Evolutionary conservation across 176 grass and related monocot genomes (phyloP), one percentile per base, ranked within the genome.

Genomic region (Musa troglodytarum): DNA sequence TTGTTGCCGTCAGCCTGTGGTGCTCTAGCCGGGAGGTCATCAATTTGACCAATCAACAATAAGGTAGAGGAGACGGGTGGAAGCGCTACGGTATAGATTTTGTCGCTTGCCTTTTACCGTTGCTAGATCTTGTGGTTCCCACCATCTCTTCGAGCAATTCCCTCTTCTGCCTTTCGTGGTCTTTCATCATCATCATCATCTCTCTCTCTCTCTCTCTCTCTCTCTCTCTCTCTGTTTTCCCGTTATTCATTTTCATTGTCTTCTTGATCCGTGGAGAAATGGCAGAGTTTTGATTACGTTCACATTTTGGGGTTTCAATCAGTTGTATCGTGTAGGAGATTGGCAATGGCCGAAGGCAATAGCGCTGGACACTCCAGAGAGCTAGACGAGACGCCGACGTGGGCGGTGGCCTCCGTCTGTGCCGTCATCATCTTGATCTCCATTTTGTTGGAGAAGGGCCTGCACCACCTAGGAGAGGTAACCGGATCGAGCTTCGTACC

Each of bases 331-430:
- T 11, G 25, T 13, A 24, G 23, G 25, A 29, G 65, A 25, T 68
- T 13, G 28, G 14, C 11, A 6, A 29, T 16, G 65, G 23, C 22
- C 23, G 65, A 22, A 5, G 65, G 65, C 28, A 2, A 12, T 0
- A 25, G 65, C 15, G 65, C 26, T 8, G 26, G 25, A 0, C 12
- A 68, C 23, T 5, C 65, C 11, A 26, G 65, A 34, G 65, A 68
- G 65, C 65, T 68, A 10, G 65, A 68, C 25, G 9, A 68, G 11
- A 68, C 65, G 24, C 65, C 65, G 23, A 68, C 65, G 11, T 68
- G 65, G 65, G 65, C 65, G 24, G 65, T 68, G 65, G 65, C 65
- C 28, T 68, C 65, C 65, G 65, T 68, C 65, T 68, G 65, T 25
- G 65, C 11, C 25, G 65, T 68, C 65, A 68, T 68, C 25, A 68